Evolutionary conservation across 331 rosid genomes (phyloP), one percentile per base, ranked within the genome.

Genomic region (Telfairia occidentalis): DNA sequence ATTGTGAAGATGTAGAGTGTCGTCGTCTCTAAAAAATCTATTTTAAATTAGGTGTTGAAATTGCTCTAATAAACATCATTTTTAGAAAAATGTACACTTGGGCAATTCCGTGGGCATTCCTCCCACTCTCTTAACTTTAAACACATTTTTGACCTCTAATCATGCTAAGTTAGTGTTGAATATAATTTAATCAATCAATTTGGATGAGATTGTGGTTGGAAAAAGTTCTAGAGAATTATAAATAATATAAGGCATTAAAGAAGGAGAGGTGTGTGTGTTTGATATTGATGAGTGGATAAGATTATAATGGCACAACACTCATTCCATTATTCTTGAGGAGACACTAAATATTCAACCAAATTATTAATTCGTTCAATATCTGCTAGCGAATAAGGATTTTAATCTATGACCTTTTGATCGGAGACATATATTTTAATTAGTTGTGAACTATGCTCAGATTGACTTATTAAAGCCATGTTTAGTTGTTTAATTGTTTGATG

Each of bases 271-370:
- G 26, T 60, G 28, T 64, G 75, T 45, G 26, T 46, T 70, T 15
- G 32, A 46, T 70, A 32, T n/a, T n/a, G n/a, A 43, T 42, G 54
- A 43, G 37, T 11, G 54, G 74, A 43, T 69, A 43, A 69, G 37
- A 69, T 69, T 23, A 42, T 69, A 69, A 69, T 43, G 74, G 24
- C 74, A 70, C 53, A 7, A 43, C 38, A 43, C 38, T 69, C 74
- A 42, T 12, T 67, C 37, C 21, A 23, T 12, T 13, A 23, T 23
- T 13, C 6, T 42, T 26, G 5, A 43, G 24, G 13, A 43, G 37
- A 67, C 21, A 1, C n/a, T n/a, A 42, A 45, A 26, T 40, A 45
- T 42, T 70, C 2, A 70, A 28, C 57, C 74, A 40, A 42, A 67
- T 42, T 42, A 67, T 40, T n/a, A n/a, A n/a, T n/a, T n/a, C n/a